Evolutionary conservation across 495 filamentous ascomycete genomes (phyloP).

Genomic region (Thozetella sp.): DNA sequence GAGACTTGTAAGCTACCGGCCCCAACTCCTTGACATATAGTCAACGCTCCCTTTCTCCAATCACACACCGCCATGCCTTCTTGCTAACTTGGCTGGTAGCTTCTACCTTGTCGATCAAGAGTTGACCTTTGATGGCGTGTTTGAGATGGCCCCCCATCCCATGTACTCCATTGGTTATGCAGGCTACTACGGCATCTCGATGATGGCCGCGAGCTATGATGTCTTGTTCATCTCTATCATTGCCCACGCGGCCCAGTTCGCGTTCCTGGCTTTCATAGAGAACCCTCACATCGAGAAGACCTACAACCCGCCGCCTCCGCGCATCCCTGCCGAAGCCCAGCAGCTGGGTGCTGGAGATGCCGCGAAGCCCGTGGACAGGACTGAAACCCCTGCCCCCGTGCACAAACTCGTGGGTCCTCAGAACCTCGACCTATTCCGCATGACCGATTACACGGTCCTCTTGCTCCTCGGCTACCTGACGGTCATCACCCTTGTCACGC

Average conservation of each 20-base stretch:
- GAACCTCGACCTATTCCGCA: slow-evolving; percentile 86
- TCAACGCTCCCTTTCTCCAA: background rate
- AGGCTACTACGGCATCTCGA: slow-evolving; percentile 97
- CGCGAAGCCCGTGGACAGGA: slow-evolving; percentile 30
- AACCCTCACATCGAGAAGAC: slow-evolving; percentile 98
- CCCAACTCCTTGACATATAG: background rate
- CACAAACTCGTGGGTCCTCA: slow-evolving; percentile 79
- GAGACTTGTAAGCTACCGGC: slow-evolving; percentile 35
- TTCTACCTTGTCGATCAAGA: slow-evolving; percentile 99
- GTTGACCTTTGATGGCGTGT: slow-evolving; percentile 96
- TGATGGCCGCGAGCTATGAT: slow-evolving; percentile 96
- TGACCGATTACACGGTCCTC: slow-evolving; percentile 78
- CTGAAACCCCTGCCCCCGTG: slow-evolving; percentile 58
- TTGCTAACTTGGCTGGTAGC: slow-evolving; percentile 5
- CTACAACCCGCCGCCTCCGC: slow-evolving; percentile 86
- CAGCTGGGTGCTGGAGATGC: slow-evolving; percentile 36
- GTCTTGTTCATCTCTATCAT: slow-evolving; percentile 95
- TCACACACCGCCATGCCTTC: background rate
- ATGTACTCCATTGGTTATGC: slow-evolving; percentile 99
- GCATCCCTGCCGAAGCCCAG: slow-evolving; percentile 51
- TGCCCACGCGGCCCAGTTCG: slow-evolving; percentile 93
- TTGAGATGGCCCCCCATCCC: slow-evolving; percentile 98
- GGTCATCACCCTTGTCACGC: slow-evolving; percentile 72
- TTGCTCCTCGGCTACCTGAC: slow-evolving; percentile 75
- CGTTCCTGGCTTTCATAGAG: slow-evolving; percentile 86